A percentile compares a stretch with the other conserved stretches of the same genome.
Evolutionary conservation across 495 filamentous ascomycete species (phyloP).

Genomic region (Penicillium alfredii): DNA sequence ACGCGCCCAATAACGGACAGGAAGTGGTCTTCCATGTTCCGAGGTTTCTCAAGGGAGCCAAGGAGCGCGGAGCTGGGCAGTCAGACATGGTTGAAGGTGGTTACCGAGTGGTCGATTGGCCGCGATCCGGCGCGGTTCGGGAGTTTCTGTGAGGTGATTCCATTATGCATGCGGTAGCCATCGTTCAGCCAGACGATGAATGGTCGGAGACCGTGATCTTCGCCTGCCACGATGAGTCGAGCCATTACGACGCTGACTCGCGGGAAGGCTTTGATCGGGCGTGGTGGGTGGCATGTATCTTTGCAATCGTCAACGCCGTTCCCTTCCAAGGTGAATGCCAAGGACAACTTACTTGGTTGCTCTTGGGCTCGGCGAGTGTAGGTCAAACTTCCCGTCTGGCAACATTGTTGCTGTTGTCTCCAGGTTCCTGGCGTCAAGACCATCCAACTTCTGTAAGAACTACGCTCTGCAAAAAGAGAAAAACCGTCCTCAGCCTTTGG

Average conservation of each 20-base stretch:
- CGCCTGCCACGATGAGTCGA: conserved; percentile 22
- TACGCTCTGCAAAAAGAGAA: too few species aligned
- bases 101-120: conserved; percentile 27
- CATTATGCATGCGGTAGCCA: conserved; percentile 18
- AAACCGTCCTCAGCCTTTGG: too few species aligned
- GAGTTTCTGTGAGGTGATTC: conserved; percentile 18
- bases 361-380: conserved; percentile 22
- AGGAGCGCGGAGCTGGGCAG: conserved; percentile 21
- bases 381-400: conserved; percentile 27
- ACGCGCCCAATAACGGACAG: conserved; percentile 24
- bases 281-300: conserved; percentile 33
- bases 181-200: conserved; percentile 26
- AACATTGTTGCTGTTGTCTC: conserved; percentile 34
- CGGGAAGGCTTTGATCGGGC: conserved; percentile 19
- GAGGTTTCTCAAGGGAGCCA: conserved; percentile 15
- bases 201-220: conserved; percentile 19
- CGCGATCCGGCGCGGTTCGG: conserved; percentile 19
- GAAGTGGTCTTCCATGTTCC: conserved; percentile 20
- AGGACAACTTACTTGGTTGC: conserved; percentile 30
- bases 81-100: conserved; percentile 24
- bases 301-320: not conserved
- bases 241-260: conserved; percentile 26
- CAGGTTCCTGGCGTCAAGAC: conserved; percentile 31
- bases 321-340: too few species aligned
- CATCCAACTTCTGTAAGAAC: too few species aligned